A percentile compares a stretch with the other conserved stretches of the same genome.
These are phyloP conservation scores for Beta vulgaris DNA, from an alignment of 148 eudicot genomes.

Conservation along the genomic window DNA sequence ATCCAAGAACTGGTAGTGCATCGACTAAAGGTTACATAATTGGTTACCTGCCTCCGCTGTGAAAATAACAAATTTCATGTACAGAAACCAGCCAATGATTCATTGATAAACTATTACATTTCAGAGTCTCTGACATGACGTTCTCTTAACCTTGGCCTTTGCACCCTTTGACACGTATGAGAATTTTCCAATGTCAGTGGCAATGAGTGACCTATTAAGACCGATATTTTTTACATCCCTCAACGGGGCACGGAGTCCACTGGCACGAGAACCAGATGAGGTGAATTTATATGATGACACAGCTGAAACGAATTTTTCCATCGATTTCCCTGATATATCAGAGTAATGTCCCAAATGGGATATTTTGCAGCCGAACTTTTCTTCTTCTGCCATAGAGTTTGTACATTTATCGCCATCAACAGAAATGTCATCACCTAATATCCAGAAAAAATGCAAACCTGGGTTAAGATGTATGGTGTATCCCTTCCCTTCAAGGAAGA, in stretches of 20 bases:
- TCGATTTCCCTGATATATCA: conserved; percentile 79
- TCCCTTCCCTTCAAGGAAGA: not conserved
- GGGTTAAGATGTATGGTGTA: not conserved
- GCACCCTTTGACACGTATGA: conserved; percentile 45
- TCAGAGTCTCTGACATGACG: conserved; percentile 30
- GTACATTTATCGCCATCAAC: conserved; percentile 21
- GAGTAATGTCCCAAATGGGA: conserved; percentile 78
- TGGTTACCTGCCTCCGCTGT: not conserved
- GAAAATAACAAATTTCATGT: not conserved
- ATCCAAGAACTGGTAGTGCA: not conserved
- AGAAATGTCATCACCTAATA: conserved; percentile 38
- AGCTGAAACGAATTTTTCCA: conserved; percentile 70
- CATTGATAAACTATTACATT: not conserved
- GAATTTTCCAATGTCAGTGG: conserved; percentile 54
- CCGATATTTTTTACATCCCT: conserved; percentile 60
- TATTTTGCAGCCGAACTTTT: conserved; percentile 76
- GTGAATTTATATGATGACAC: conserved; percentile 71
- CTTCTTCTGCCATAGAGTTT: conserved; percentile 37
- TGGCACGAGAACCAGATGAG: conserved; percentile 86
- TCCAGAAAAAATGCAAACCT: not conserved
- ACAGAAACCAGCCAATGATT: not conserved
- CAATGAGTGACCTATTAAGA: conserved; percentile 48
- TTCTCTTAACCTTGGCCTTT: conserved; percentile 27
- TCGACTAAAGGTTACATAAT: not conserved
- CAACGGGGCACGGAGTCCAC: conserved; percentile 93